phyloP scores from a whole-genome alignment of 371 early-diverging fungal genomes.

The Lichtheimia hyalospora region DNA sequence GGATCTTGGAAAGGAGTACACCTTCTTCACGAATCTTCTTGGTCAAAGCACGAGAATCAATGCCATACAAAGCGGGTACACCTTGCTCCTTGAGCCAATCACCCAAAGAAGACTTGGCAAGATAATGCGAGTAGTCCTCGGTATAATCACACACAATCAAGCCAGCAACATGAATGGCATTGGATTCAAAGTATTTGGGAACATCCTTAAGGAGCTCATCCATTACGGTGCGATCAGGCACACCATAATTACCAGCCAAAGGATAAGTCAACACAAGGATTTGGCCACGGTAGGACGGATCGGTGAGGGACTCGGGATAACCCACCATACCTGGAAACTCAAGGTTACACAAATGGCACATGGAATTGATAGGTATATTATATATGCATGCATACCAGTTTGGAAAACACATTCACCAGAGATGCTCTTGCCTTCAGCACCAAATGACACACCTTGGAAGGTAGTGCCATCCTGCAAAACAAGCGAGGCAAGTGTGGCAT shows the following conservation, averaged over 20 bases:
- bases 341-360: conserved; percentile 6
- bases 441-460: conserved; percentile 91
- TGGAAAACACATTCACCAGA: conserved; percentile 97
- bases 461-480: conserved; percentile 84
- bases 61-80: conserved; percentile 87
- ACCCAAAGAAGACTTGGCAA: conserved; percentile 82
- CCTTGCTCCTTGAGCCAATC: conserved; percentile 87
- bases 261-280: conserved; percentile 92
- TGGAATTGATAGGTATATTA: neutral
- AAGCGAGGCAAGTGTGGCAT: conserved; percentile 63
- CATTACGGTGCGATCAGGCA: conserved; percentile 70
- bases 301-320: conserved; percentile 95
- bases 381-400: conserved; percentile 79
- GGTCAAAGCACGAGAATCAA: conserved; percentile 92
- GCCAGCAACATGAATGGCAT: conserved; percentile 81
- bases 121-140: conserved; percentile 87
- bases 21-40: conserved; percentile 84
- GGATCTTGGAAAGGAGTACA: conserved; percentile 82
- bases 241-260: conserved; percentile 91
- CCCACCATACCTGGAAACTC: conserved; percentile 46
- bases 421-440: conserved; percentile 81
- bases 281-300: conserved; percentile 96
- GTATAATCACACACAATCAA: conserved; percentile 87
- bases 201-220: conserved; percentile 83
- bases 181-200: conserved; percentile 84